phyloP scores from a whole-genome alignment of 2,329 filamentous ascomycete genomes.

The Ophiobolus disseminans region DNA sequence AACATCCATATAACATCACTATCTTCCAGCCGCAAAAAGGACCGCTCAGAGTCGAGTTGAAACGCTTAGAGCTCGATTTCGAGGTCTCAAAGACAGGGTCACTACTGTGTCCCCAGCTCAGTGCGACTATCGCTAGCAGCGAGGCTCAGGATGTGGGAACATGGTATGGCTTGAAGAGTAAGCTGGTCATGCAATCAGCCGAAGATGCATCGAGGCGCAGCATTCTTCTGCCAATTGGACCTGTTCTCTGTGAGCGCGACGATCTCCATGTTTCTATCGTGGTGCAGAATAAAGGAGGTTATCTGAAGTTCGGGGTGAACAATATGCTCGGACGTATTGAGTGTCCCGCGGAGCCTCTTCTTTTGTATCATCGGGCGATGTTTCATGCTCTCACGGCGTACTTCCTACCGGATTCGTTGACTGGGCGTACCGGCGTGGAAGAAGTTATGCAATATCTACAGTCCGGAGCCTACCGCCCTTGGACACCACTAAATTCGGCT shows the following conservation, averaged over 20 bases:
- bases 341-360: conserved; percentile 62
- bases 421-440: conserved; percentile 57
- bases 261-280: conserved; percentile 53
- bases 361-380: conserved; percentile 64
- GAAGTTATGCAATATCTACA: conserved; percentile 61
- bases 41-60: conserved; percentile 57
- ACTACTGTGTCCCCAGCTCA: conserved; percentile 59
- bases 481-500: conserved; percentile 21
- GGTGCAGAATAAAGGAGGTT: conserved; percentile 48
- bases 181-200: conserved; percentile 62
- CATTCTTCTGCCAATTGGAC: conserved; percentile 62
- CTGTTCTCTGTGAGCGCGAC: conserved; percentile 34
- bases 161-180: conserved; percentile 65
- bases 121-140: conserved; percentile 58
- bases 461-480: conserved; percentile 58
- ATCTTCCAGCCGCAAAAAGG: conserved; percentile 54
- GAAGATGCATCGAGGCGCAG: conserved; percentile 54
- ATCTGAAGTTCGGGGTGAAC: conserved; percentile 63
- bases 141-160: conserved; percentile 66
- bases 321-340: conserved; percentile 62
- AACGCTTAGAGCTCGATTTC: conserved; percentile 62
- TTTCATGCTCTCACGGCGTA: conserved; percentile 69
- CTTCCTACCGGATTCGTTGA: conserved; percentile 64
- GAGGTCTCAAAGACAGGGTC: conserved; percentile 53
- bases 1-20: conserved; percentile 52